A percentile compares a stretch with the other conserved stretches of the same genome.
Conservation (phyloP, 805 yeast species). For the Lachancea mirantina region DNA sequence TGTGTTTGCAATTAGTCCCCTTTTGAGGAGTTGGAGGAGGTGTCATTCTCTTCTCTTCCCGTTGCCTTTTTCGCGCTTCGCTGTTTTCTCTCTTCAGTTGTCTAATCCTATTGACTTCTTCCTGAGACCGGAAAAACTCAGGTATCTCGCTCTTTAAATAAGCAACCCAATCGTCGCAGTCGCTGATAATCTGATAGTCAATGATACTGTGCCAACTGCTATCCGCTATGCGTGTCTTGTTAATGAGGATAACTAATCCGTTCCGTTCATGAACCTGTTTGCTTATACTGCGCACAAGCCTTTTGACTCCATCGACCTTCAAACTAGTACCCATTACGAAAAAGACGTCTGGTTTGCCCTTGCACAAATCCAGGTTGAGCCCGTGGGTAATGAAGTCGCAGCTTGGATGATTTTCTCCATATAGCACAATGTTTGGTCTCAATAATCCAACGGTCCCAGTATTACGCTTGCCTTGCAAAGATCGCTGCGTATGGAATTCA, state of each 20-base stretch:
- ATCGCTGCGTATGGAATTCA: conserved; percentile 47
- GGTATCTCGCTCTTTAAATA: conserved; percentile 50
- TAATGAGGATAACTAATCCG: conserved; percentile 72
- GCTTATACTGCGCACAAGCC: conserved; percentile 62
- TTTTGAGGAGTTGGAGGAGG: conserved; percentile 30
- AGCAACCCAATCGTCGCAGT: conserved; percentile 76
- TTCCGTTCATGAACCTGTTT: conserved; percentile 66
- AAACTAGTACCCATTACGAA: conserved; percentile 91
- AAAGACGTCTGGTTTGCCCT: conserved; percentile 64
- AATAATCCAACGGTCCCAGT: conserved; percentile 67
- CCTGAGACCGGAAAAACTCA: conserved; percentile 52
- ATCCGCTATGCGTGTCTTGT: conserved; percentile 55
- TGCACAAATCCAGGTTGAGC: conserved; percentile 51
- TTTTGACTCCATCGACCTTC: conserved; percentile 83
- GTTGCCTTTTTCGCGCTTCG: conserved; percentile 21
- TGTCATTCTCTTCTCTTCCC: conserved; percentile 18
- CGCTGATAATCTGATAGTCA: conserved; percentile 73
- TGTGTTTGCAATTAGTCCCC: background rate
- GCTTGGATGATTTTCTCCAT: conserved; percentile 91
- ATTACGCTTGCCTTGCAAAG: conserved; percentile 62
- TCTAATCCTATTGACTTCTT: conserved; percentile 26
- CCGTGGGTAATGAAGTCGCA: conserved; percentile 74
- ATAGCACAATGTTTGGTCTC: conserved; percentile 84
- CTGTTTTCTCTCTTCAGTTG: conserved; percentile 29
- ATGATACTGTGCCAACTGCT: conserved; percentile 62